Percentiles rank a stretch among this genome's conserved stretches.
These are phyloP conservation scores for Eucalyptus erythrocorys DNA, from an alignment of 345 rosid genomes.

Conservation along the genomic window DNA sequence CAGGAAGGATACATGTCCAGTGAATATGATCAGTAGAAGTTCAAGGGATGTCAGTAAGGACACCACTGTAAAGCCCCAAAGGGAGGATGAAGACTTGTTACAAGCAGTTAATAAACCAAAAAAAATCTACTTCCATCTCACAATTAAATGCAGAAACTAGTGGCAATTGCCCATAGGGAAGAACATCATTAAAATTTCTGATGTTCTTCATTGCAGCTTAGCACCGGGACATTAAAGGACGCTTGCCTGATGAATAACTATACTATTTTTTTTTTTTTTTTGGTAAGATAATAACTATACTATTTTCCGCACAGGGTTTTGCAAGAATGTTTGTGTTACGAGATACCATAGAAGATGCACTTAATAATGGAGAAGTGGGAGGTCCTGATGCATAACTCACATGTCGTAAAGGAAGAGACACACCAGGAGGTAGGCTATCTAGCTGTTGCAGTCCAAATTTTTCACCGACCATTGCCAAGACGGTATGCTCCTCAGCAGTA, in stretches of 20 bases:
- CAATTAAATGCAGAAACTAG: background rate
- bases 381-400: constrained; percentile 31
- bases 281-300: background rate
- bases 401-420: constrained; percentile 92
- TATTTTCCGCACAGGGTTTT: background rate
- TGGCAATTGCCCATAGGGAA: background rate
- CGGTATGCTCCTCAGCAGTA: constrained; percentile 63
- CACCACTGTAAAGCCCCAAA: background rate
- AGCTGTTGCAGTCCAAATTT: constrained; percentile 85
- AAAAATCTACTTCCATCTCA: background rate
- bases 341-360: background rate
- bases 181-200: background rate
- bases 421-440: constrained; percentile 78
- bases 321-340: background rate
- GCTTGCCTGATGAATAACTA: background rate
- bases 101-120: background rate
- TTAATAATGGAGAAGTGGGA: background rate
- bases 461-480: constrained; percentile 96
- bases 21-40: background rate
- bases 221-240: background rate
- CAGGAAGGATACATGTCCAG: background rate
- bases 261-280: too few species aligned
- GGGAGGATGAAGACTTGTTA: background rate
- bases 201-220: background rate
- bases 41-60: background rate